Percentiles rank a stretch among this genome's conserved stretches.
These are phyloP conservation scores for Candida tallmaniae DNA, from an alignment of 805 yeast genomes.

Conservation along the genomic window DNA sequence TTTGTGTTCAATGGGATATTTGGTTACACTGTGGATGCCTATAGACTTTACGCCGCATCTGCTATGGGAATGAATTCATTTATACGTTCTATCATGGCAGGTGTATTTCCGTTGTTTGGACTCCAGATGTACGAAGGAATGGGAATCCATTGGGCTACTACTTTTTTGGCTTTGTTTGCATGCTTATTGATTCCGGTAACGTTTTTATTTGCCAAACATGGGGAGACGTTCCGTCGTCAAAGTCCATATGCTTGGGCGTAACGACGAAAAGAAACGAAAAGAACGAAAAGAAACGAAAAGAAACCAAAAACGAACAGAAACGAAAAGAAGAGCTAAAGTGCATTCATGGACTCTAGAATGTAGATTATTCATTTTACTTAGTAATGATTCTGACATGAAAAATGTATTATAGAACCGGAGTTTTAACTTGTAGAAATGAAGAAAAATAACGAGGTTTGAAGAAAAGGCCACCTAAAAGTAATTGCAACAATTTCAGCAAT, in stretches of 20 bases:
- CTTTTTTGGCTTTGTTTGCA: constrained; percentile 48
- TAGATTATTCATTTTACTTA: no score
- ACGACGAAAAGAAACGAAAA: no score
- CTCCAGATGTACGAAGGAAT: constrained; percentile 43
- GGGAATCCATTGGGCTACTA: constrained; percentile 53
- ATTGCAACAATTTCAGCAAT: no score
- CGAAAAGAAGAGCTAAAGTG: no score
- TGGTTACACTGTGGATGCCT: constrained; percentile 55
- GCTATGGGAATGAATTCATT: constrained; percentile 60
- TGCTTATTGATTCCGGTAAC: constrained; percentile 53
- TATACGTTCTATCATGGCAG: constrained; percentile 50
- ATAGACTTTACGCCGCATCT: constrained; percentile 52
- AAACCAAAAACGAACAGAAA: no score
- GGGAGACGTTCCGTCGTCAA: constrained; percentile 28
- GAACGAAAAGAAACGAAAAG: no score
- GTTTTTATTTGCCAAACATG: constrained; percentile 45
- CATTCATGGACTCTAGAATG: no score
- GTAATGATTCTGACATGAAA: no score
- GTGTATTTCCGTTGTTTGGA: constrained; percentile 54
- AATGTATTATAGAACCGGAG: no score
- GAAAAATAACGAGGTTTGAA: no score
- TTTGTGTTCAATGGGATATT: constrained; percentile 52
- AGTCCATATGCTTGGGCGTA: constrained; percentile 24
- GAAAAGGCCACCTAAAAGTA: no score
- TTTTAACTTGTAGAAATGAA: no score